These are phyloP conservation scores for Trichoderma sp. DNA, from an alignment of 2,329 filamentous ascomycete species.

Conservation along the genomic window DNA sequence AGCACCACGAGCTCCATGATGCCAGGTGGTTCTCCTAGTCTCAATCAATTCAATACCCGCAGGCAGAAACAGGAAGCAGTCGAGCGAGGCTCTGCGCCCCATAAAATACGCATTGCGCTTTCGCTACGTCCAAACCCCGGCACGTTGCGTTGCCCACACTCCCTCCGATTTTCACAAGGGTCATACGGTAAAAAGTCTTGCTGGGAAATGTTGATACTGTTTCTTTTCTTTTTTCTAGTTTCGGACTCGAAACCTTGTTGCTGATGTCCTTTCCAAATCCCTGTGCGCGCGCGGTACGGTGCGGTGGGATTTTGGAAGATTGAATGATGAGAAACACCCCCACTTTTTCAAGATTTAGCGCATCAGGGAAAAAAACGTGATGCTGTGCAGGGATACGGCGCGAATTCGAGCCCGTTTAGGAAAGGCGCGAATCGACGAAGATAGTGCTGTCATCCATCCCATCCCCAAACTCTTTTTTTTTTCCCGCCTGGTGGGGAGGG, in stretches of 20 bases:
- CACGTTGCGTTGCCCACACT: not conserved
- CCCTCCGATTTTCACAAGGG: conserved; percentile 19
- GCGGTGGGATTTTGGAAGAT: not conserved
- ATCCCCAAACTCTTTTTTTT: not conserved
- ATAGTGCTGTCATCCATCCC: not conserved
- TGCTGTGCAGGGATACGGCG: conserved; percentile 14
- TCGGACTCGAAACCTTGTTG: not conserved
- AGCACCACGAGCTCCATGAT: not conserved
- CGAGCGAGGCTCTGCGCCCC: conserved; percentile 28
- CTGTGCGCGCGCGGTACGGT: not conserved
- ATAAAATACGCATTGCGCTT: conserved; percentile 26
- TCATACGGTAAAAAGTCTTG: not conserved
- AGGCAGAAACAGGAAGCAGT: not conserved
- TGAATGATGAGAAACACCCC: not conserved
- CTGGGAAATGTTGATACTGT: not conserved
- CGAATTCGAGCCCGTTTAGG: conserved; percentile 13
- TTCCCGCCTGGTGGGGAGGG: conserved; percentile 1
- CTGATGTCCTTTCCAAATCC: not conserved
- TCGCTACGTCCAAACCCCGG: not conserved
- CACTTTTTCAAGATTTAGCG: not conserved
- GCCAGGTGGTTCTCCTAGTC: not conserved
- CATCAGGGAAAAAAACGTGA: not conserved
- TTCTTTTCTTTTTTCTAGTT: not conserved
- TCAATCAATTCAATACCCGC: conserved; percentile 3
- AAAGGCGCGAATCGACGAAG: conserved; percentile 12